These are phyloP conservation scores for Carex kokanica DNA, from an alignment of 176 grass and related monocot species.

Conservation along the genomic window DNA sequence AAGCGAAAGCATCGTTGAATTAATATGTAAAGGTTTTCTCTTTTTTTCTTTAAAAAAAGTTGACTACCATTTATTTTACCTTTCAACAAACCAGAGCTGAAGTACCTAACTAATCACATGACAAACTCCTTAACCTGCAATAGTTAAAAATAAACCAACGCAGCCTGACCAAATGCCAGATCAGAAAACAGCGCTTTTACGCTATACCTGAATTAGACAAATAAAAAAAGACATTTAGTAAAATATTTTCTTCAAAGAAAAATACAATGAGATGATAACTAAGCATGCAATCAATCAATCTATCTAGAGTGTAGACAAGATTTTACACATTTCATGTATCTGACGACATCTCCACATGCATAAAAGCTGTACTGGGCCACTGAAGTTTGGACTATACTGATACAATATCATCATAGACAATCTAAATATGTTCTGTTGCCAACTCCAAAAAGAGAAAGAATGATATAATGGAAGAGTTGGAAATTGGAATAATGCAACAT, in stretches of 20 bases:
- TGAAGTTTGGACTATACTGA: neutral
- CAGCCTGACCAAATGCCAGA: neutral
- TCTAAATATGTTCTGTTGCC: neutral
- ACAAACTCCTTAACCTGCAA: neutral
- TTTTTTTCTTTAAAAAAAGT: no score
- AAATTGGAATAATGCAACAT: constrained; percentile 9
- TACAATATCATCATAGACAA: no score
- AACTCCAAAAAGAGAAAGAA: neutral
- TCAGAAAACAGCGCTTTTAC: neutral
- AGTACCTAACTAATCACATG: neutral
- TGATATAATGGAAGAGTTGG: neutral
- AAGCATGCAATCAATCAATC: neutral
- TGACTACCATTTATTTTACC: no score
- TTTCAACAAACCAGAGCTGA: no score
- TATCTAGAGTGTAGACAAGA: neutral
- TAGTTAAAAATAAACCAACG: neutral
- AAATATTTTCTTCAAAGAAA: neutral
- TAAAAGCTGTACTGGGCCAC: neutral
- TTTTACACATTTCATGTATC: neutral
- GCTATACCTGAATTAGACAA: neutral
- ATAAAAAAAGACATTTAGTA: neutral
- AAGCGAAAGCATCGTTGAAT: no score
- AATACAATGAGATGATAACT: neutral
- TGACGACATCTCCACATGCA: neutral
- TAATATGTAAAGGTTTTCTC: no score